phyloP scores from a whole-genome alignment of 2,329 filamentous ascomycete species.

The Cercospora sp. region DNA sequence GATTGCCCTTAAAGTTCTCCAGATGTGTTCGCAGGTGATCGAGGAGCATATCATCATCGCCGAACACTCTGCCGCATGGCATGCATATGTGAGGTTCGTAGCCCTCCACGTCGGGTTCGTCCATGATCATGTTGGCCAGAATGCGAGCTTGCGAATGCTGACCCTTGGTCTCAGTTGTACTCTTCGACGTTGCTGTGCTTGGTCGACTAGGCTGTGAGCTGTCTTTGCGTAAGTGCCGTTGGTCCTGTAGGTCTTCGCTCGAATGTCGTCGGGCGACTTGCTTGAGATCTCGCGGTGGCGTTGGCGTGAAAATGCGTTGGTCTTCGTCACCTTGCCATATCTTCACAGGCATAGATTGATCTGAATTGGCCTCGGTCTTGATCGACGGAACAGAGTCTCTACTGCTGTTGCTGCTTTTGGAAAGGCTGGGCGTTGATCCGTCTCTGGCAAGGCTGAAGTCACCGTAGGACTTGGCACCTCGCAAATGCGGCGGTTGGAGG shows the following conservation, averaged over 20 bases:
- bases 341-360: slow-evolving; percentile 1
- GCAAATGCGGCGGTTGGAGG: slow-evolving; percentile 13
- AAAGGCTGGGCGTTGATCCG: slow-evolving; percentile 11
- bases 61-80: slow-evolving; percentile 30
- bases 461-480: slow-evolving; percentile 14
- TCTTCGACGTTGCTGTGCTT: slow-evolving; percentile 4
- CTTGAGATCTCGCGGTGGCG: slow-evolving; percentile 7
- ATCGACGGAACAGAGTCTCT: slow-evolving; percentile 10
- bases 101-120: slow-evolving; percentile 19
- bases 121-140: slow-evolving; percentile 9
- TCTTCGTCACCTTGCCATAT: slow-evolving; percentile 11
- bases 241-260: slow-evolving; percentile 12
- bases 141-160: slow-evolving; percentile 1
- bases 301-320: slow-evolving; percentile 10
- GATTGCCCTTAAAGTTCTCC: slow-evolving; percentile 29
- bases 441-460: slow-evolving; percentile 10
- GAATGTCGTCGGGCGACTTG: slow-evolving; percentile 14
- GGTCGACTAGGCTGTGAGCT: slow-evolving; percentile 5
- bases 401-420: slow-evolving; percentile 6
- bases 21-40: slow-evolving; percentile 30
- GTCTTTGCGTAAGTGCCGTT: background rate
- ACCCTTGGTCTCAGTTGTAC: background rate
- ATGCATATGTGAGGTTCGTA: slow-evolving; percentile 28
- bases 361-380: slow-evolving; percentile 11
- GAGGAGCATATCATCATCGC: slow-evolving; percentile 29